A percentile compares a stretch with the other conserved stretches of the same genome.
These are phyloP conservation scores for Saraca asoca DNA, from an alignment of 331 rosid species.

Conservation along the genomic window DNA sequence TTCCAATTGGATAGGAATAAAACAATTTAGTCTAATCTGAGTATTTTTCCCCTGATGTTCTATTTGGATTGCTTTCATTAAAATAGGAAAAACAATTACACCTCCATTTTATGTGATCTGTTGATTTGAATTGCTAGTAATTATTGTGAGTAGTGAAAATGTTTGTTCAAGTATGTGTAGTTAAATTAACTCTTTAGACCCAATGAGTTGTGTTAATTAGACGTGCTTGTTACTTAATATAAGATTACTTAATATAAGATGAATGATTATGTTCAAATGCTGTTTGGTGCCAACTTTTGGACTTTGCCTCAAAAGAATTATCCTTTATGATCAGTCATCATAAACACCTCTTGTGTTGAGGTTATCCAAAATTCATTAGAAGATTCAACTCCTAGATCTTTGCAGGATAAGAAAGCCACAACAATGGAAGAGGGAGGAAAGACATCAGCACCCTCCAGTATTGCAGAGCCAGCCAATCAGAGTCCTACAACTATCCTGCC, in stretches of 20 bases:
- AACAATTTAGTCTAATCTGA: neutral
- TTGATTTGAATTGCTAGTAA: constrained; percentile 24
- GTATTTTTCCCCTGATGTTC: constrained; percentile 21
- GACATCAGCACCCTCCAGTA: constrained; percentile 45
- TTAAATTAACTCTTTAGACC: too few species aligned
- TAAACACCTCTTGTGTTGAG: constrained; percentile 27
- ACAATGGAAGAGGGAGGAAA: constrained; percentile 41
- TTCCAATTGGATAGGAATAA: constrained; percentile 26
- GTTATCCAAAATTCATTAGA: constrained; percentile 41
- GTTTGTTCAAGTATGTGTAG: too few species aligned
- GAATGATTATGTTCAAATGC: constrained; percentile 10
- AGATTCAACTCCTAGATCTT: constrained; percentile 38
- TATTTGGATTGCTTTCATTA: constrained; percentile 22
- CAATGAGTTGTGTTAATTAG: constrained; percentile 8
- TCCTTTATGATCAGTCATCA: constrained; percentile 9
- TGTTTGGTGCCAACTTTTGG: constrained; percentile 23
- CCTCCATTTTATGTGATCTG: constrained; percentile 8
- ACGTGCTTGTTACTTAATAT: constrained; percentile 28
- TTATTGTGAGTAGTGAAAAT: neutral
- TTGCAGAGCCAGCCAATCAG: constrained; percentile 48
- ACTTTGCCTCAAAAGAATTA: constrained; percentile 10
- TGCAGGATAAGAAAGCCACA: constrained; percentile 35
- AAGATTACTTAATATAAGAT: too few species aligned
- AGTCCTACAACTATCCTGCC: constrained; percentile 31
- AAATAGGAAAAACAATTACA: constrained; percentile 19